These are phyloP conservation scores for Claviceps paspali DNA, from an alignment of 2,329 filamentous ascomycete species.

Conservation along the genomic window DNA sequence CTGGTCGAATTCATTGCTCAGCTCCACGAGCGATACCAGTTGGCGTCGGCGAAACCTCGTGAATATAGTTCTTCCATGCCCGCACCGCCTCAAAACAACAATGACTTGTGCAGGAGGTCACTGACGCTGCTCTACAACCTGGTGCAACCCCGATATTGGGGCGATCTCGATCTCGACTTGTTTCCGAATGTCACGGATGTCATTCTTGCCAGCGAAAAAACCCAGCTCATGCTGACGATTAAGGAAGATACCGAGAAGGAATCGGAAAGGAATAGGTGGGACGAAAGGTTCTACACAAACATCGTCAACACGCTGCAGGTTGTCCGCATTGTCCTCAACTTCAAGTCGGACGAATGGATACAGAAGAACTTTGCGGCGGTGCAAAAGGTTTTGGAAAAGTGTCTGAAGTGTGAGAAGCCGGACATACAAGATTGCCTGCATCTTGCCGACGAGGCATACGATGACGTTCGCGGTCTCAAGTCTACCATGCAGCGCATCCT, in stretches of 20 bases:
- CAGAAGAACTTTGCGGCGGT: constrained; percentile 59
- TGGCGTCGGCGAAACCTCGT: constrained; percentile 54
- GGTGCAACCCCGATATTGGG: constrained; percentile 78
- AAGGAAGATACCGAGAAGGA: too few species aligned
- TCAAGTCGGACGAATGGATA: constrained; percentile 84
- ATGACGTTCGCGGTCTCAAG: constrained; percentile 54
- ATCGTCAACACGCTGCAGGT: constrained; percentile 93
- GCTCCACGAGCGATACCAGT: constrained; percentile 68
- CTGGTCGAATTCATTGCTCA: constrained; percentile 90
- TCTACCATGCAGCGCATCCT: constrained; percentile 71
- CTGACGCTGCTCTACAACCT: constrained; percentile 71
- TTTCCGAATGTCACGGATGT: constrained; percentile 83
- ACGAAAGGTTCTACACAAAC: constrained; percentile 70
- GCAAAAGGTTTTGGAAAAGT: constrained; percentile 81
- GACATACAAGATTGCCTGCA: constrained; percentile 92
- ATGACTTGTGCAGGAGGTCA: constrained; percentile 75
- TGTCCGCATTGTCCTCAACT: constrained; percentile 74
- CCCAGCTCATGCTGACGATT: constrained; percentile 41
- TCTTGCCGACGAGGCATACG: constrained; percentile 51
- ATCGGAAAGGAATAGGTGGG: constrained; percentile 53
- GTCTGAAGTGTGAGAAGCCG: constrained; percentile 71
- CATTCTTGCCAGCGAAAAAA: constrained; percentile 70
- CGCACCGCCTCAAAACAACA: constrained; percentile 40
- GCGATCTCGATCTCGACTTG: constrained; percentile 78
- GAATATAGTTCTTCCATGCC: constrained; percentile 33